Base-by-base conservation (phyloP, 2,329 filamentous ascomycete species). In the Verruconis gallopava region DNA sequence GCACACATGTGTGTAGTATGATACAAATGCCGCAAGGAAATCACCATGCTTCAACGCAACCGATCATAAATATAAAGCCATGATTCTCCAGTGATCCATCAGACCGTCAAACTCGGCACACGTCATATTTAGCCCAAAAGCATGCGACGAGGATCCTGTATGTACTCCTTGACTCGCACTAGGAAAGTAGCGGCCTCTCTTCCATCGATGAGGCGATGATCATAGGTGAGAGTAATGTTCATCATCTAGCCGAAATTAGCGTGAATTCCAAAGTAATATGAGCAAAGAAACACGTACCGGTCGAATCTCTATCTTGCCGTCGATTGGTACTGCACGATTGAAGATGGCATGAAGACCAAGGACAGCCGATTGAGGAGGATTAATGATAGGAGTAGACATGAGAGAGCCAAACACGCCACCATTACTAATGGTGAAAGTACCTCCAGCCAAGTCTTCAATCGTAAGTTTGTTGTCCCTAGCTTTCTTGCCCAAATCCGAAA, bases 371-470 rank as follows among this genome's bases (percentile, higher is more conserved):
- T 96, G 89, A 12, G 89, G 89, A 37, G 94, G 71, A 66, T 98
- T 98, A 71, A 98, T 96, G 60, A 98, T 96, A 6, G 91, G 91
- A 0, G 91, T 98, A 39, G 91, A 91, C 83, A 94, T 93, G 46
- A 96, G 71, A 12, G 89, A 95, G 45, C 91, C 91, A 55, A 98
- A 98, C 40, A 98, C 89, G 52, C 91, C 91, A 45, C 91, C 77
- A 61, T 95, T 96, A 71, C 83, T 91, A 68, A 95, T 95, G 47
- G 91, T 96, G 64, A 95, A 98, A 25, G 89, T 95, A 49, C 91
- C 91, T 46, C 91, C 91, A 46, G 91, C 91, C 86, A 98, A 95
- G 60, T 98, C 91, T 67, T 98, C 91, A 54, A 98, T 95, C 2
- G 91, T 96, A 50, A 98, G 75, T 68, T 96, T 96, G 62, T 82